Evolutionary conservation across 805 yeast species (phyloP).

Genomic region (Candida bentonensis): DNA sequence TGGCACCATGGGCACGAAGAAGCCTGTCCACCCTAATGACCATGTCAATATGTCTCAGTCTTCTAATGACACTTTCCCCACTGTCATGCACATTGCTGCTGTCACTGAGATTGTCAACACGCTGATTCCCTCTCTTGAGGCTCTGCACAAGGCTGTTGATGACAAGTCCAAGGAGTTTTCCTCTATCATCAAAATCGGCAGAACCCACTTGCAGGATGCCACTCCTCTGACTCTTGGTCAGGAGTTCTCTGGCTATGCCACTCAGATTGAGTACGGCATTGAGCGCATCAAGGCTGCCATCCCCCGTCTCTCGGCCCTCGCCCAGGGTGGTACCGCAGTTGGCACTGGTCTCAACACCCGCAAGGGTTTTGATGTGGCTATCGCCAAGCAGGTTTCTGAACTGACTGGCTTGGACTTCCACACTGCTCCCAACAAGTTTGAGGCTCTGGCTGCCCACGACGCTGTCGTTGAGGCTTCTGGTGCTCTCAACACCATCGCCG

Average conservation of each 20-base stretch:
- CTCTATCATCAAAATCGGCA: slow-evolving; percentile 91
- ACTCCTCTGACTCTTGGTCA: slow-evolving; percentile 97
- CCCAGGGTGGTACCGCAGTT: slow-evolving; percentile 99
- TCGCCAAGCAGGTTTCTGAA: slow-evolving; percentile 74
- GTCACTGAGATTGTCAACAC: slow-evolving; percentile 69
- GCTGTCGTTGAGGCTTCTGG: slow-evolving; percentile 97
- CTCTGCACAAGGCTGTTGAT: slow-evolving; percentile 64
- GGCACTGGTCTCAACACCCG: slow-evolving; percentile 96
- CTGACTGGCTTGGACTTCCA: slow-evolving; percentile 79
- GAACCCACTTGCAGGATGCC: slow-evolving; percentile 98
- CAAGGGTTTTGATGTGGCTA: slow-evolving; percentile 73
- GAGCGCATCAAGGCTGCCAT: slow-evolving; percentile 67
- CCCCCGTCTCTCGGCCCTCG: slow-evolving; percentile 65
- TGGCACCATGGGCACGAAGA: slow-evolving; percentile 82
- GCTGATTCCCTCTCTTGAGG: slow-evolving; percentile 67
- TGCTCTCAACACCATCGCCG: slow-evolving; percentile 90
- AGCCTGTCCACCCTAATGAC: slow-evolving; percentile 95
- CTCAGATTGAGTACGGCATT: slow-evolving; percentile 84
- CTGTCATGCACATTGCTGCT: slow-evolving; percentile 99
- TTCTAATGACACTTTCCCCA: slow-evolving; percentile 98
- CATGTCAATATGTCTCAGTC: slow-evolving; percentile 98
- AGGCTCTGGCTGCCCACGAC: slow-evolving; percentile 97
- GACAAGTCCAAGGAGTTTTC: slow-evolving; percentile 71
- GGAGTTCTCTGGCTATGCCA: slow-evolving; percentile 93
- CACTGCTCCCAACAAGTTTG: slow-evolving; percentile 98